phyloP scores from a whole-genome alignment of 306 rosid species.

The Castanea sativa region DNA sequence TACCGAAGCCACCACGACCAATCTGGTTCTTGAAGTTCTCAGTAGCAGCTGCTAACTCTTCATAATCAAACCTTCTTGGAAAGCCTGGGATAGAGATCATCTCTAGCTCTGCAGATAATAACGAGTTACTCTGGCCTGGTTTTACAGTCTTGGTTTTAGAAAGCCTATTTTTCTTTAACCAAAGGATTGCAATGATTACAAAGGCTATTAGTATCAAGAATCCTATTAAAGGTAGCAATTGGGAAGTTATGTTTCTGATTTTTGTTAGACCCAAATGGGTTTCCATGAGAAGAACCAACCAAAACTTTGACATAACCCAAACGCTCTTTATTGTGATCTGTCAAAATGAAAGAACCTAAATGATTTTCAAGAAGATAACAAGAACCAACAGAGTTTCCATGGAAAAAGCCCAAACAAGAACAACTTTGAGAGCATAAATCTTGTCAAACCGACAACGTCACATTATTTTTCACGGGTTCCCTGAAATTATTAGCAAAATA shows the following conservation, averaged over 20 bases:
- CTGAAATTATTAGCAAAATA: constrained; percentile 56
- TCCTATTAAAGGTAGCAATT: constrained; percentile 47
- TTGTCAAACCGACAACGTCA: constrained; percentile 53
- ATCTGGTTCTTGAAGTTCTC: constrained; percentile 64
- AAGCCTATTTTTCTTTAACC: constrained; percentile 44
- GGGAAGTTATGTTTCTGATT: constrained; percentile 40
- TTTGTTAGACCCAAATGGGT: background rate
- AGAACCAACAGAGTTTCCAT: constrained; percentile 51
- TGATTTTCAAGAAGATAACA: constrained; percentile 57
- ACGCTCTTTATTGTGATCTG: constrained; percentile 19
- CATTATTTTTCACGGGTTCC: constrained; percentile 37
- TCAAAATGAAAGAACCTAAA: constrained; percentile 57
- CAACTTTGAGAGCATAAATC: constrained; percentile 56
- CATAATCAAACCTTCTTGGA: constrained; percentile 68
- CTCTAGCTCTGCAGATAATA: constrained; percentile 61
- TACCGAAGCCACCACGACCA: too few species aligned
- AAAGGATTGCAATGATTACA: constrained; percentile 28
- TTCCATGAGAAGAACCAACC: background rate
- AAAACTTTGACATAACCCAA: constrained; percentile 57
- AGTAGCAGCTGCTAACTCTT: constrained; percentile 69
- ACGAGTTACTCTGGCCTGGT: constrained; percentile 43
- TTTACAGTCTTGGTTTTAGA: constrained; percentile 32
- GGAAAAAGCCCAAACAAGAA: constrained; percentile 72
- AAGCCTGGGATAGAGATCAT: constrained; percentile 25
- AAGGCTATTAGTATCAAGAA: constrained; percentile 41